Evolutionary conservation across 139 green algal species (phyloP).

Genomic region (Zygnema circumcarinatum): DNA sequence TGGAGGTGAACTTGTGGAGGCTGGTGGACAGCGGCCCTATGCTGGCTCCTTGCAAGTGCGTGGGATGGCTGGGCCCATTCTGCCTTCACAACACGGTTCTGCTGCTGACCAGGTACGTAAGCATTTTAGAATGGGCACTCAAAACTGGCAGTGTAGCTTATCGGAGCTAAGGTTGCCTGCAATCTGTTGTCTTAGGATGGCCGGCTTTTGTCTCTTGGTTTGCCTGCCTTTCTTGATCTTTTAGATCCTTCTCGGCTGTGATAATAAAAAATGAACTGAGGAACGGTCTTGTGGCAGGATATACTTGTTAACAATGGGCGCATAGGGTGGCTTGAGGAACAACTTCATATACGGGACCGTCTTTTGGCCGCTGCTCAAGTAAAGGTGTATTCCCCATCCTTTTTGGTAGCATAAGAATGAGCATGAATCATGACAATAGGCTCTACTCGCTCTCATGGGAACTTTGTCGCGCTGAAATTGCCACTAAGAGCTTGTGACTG

Average conservation of each 20-base stretch:
- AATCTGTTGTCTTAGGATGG: too few relatives aligned
- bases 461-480: not conserved
- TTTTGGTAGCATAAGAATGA: too few relatives aligned
- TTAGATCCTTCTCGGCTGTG: too few relatives aligned
- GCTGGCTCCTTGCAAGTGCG: not conserved
- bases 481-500: not conserved
- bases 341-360: constrained; percentile 7
- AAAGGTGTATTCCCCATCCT: not conserved
- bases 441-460: not conserved
- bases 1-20: not conserved
- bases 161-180: too few relatives aligned
- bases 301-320: not conserved
- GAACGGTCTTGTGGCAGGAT: too few relatives aligned
- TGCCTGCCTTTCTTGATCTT: too few relatives aligned
- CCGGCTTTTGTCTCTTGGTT: too few relatives aligned
- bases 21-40: not conserved
- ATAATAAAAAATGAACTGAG: too few relatives aligned
- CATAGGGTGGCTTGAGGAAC: constrained; percentile 2
- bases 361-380: constrained; percentile 13
- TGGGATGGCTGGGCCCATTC: not conserved
- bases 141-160: too few relatives aligned
- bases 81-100: not conserved
- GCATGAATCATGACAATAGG: too few relatives aligned
- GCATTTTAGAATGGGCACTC: too few relatives aligned
- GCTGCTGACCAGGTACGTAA: not conserved